Evolutionary conservation across 306 rosid genomes (phyloP).

Genomic region (Coriaria nepalensis): DNA sequence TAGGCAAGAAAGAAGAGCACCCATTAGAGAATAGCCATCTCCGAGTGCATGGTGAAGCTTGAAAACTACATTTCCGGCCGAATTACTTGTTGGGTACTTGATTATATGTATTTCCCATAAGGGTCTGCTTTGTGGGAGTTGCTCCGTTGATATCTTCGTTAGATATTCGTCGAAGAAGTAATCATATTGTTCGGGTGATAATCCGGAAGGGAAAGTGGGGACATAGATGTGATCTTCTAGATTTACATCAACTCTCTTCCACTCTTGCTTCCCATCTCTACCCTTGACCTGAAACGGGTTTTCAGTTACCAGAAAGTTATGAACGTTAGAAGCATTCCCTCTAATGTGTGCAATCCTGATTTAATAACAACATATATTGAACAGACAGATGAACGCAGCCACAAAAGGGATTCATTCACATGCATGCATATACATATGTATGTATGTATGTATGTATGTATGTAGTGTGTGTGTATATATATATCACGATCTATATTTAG

Average conservation of each 20-base stretch:
- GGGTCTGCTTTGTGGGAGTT: slow-evolving; percentile 5
- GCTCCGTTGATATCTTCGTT: slow-evolving; percentile 2
- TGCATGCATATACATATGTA: too few species aligned
- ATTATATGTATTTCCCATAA: slow-evolving; percentile 9
- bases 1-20: slow-evolving; percentile 7
- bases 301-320: too few species aligned
- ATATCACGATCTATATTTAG: too few species aligned
- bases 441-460: too few species aligned
- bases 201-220: slow-evolving; percentile 1
- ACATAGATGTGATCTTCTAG: slow-evolving; percentile 2
- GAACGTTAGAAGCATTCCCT: too few species aligned
- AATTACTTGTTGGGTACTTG: slow-evolving; percentile 8
- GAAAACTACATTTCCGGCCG: slow-evolving; percentile 1
- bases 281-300: neutral
- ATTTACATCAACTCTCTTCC: slow-evolving; percentile 4
- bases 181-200: slow-evolving; percentile 1
- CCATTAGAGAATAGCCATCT: slow-evolving; percentile 16
- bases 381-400: too few species aligned
- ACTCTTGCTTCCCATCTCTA: neutral
- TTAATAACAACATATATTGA: too few species aligned
- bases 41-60: slow-evolving; percentile 13
- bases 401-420: too few species aligned
- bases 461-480: too few species aligned
- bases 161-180: slow-evolving; percentile 1
- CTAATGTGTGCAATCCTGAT: too few species aligned